Evolutionary conservation across 1,284 basidiomycete species (phyloP).

Genomic region (Ustilago tritici): DNA sequence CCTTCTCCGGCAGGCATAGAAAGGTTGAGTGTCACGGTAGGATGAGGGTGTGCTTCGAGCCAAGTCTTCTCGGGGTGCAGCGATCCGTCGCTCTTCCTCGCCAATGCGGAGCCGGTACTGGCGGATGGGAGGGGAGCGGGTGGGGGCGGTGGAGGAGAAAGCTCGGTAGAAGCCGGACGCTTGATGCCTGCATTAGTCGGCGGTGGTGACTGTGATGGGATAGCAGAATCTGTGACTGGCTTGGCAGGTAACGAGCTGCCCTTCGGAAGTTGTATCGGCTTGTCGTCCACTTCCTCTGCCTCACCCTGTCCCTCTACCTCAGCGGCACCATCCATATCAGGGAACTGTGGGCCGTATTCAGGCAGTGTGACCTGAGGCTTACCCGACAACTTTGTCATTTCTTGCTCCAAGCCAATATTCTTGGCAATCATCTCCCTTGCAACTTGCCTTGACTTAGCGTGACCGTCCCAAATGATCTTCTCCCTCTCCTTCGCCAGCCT

Average conservation of each 20-base stretch:
- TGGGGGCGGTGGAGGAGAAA: slow-evolving; percentile 33
- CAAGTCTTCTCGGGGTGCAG: slow-evolving; percentile 58
- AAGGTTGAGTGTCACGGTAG: slow-evolving; percentile 52
- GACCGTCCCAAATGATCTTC: slow-evolving; percentile 68
- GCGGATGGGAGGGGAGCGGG: slow-evolving; percentile 24
- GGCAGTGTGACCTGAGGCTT: slow-evolving; percentile 37
- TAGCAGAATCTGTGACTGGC: slow-evolving; percentile 10
- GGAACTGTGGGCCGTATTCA: slow-evolving; percentile 52
- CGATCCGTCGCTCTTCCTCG: slow-evolving; percentile 43
- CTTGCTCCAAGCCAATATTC: slow-evolving; percentile 51
- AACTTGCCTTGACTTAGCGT: slow-evolving; percentile 50
- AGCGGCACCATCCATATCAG: slow-evolving; percentile 14
- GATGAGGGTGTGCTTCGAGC: slow-evolving; percentile 54
- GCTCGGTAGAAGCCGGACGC: slow-evolving; percentile 34
- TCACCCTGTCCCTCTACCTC: slow-evolving; percentile 9
- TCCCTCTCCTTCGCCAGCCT: slow-evolving; percentile 63
- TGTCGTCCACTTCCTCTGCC: slow-evolving; percentile 18
- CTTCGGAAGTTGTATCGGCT: slow-evolving; percentile 27
- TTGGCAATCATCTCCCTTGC: slow-evolving; percentile 55
- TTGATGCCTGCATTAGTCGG: slow-evolving; percentile 19
- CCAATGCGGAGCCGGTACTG: not conserved
- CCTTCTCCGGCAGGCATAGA: slow-evolving; percentile 41
- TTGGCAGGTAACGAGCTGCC: slow-evolving; percentile 31
- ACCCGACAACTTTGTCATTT: slow-evolving; percentile 45
- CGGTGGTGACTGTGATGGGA: slow-evolving; percentile 7